phyloP scores from a whole-genome alignment of 805 yeast genomes.

The Metschnikowia sp. region DNA sequence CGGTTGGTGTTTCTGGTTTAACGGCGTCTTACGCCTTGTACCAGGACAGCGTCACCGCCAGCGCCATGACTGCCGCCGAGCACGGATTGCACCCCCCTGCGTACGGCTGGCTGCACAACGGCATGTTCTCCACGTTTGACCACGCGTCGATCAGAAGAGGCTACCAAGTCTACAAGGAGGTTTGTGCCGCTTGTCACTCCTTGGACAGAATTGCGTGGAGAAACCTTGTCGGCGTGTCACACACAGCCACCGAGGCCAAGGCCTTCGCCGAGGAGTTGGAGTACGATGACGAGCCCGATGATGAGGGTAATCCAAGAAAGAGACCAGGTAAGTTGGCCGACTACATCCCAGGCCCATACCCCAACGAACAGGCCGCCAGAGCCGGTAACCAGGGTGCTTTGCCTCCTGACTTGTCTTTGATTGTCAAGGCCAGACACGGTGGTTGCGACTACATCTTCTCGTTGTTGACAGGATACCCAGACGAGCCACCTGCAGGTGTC shows the following conservation, averaged over 20 bases:
- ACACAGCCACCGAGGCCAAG: conserved; percentile 84
- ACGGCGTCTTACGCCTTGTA: conserved; percentile 79
- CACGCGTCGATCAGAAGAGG: conserved; percentile 98
- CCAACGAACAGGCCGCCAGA: conserved; percentile 98
- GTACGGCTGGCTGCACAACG: conserved; percentile 90
- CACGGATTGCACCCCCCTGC: conserved; percentile 97
- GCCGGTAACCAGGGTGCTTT: conserved; percentile 99
- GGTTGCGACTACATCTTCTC: conserved; percentile 94
- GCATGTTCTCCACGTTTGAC: conserved; percentile 87
- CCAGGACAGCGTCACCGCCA: conserved; percentile 81
- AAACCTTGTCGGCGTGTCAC: conserved; percentile 94
- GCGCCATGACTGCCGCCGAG: conserved; percentile 98
- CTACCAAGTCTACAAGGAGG: conserved; percentile 97
- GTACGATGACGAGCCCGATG: conserved; percentile 95
- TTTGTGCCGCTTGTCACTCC: conserved; percentile 98
- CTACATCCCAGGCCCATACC: conserved; percentile 90
- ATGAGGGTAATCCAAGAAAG: conserved; percentile 95
- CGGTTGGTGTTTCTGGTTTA: conserved; percentile 72
- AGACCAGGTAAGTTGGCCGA: conserved; percentile 98
- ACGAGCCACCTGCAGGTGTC: conserved; percentile 98
- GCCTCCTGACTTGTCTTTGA: conserved; percentile 96
- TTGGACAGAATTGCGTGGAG: conserved; percentile 98
- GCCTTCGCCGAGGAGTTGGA: conserved; percentile 94
- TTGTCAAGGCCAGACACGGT: conserved; percentile 99
- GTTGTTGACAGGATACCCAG: conserved; percentile 96